These are phyloP conservation scores for Ustilago trichophora DNA, from an alignment of 1,284 basidiomycete species.

Conservation along the genomic window DNA sequence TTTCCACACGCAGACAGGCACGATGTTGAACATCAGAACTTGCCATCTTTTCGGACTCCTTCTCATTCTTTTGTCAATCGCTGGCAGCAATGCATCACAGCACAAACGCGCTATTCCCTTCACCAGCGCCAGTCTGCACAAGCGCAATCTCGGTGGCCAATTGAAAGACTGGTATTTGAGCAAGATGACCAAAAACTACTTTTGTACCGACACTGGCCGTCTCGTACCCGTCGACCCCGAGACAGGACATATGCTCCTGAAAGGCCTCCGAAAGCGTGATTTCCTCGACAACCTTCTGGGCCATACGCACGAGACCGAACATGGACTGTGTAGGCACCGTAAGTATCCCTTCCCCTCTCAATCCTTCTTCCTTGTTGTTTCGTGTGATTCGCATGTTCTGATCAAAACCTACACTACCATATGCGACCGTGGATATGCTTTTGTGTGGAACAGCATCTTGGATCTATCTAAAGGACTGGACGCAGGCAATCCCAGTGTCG, in stretches of 20 bases:
- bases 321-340: conserved; percentile 26
- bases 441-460: conserved; percentile 30
- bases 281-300: conserved; percentile 13
- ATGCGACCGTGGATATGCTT: no score
- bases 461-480: conserved; percentile 28
- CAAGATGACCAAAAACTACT: conserved; percentile 28
- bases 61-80: neutral
- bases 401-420: no score
- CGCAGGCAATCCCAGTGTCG: conserved; percentile 37
- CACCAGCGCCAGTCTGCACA: neutral
- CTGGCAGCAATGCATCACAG: neutral
- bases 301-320: conserved; percentile 14
- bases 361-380: neutral
- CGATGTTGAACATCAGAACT: neutral
- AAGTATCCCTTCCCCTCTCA: conserved; percentile 4
- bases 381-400: no score
- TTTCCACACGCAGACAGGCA: neutral
- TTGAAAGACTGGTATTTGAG: conserved; percentile 38
- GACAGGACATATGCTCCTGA: conserved; percentile 36
- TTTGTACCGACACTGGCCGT: conserved; percentile 26
- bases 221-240: conserved; percentile 40
- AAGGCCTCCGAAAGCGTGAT: conserved; percentile 18
- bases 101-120: conserved; percentile 2
- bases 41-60: neutral
- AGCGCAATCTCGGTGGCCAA: conserved; percentile 29